These are phyloP conservation scores for Cydonia oblonga DNA, from an alignment of 331 rosid genomes.

Conservation along the genomic window DNA sequence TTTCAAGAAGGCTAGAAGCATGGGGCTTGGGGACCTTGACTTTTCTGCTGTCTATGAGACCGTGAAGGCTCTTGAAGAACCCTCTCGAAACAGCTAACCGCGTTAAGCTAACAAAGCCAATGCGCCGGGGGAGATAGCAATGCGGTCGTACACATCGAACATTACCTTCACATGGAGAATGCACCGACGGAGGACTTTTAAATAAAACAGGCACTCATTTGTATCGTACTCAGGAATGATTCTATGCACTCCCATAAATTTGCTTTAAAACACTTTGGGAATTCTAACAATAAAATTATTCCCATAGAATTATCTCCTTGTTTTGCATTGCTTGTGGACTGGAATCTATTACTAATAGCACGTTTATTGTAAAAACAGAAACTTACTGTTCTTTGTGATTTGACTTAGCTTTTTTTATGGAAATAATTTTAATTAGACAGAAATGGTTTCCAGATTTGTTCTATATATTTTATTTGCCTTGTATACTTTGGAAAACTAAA, in stretches of 20 bases:
- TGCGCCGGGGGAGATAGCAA: no score
- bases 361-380: background rate
- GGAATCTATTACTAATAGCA: background rate
- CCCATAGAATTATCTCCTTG: no score
- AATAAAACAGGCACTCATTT: no score
- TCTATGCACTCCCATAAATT: no score
- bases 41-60: slow-evolving; percentile 73
- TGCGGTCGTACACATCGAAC: no score
- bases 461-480: background rate
- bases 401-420: background rate
- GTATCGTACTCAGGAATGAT: no score
- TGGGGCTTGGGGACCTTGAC: slow-evolving; percentile 76
- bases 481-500: background rate
- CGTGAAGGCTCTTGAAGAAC: slow-evolving; percentile 24
- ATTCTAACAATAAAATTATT: no score
- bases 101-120: background rate
- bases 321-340: no score
- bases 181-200: no score
- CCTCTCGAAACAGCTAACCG: slow-evolving; percentile 2
- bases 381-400: background rate
- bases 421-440: background rate
- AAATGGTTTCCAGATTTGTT: background rate
- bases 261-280: no score
- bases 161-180: no score
- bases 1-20: slow-evolving; percentile 75